Conservation (phyloP, 1,139 yeast species). For the Geotrichum reessii region DNA sequence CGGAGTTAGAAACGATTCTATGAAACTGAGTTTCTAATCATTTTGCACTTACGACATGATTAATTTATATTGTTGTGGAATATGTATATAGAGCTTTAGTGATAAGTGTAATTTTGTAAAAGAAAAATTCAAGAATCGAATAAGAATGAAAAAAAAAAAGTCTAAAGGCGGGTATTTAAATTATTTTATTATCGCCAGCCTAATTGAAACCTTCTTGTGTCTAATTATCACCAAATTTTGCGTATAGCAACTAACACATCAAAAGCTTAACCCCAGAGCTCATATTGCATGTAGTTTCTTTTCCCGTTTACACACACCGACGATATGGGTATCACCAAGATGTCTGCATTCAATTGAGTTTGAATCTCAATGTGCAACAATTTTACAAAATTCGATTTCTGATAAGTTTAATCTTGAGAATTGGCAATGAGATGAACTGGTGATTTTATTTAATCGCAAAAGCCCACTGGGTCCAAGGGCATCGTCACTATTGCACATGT, state of each 20-base stretch:
- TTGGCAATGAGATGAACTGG: too few species aligned
- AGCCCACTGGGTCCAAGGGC: too few species aligned
- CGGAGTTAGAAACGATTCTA: background rate
- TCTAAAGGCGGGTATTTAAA: background rate
- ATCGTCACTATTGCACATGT: too few species aligned
- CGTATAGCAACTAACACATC: background rate
- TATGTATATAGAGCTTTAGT: background rate
- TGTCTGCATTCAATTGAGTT: background rate
- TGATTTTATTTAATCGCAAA: too few species aligned
- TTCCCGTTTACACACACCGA: background rate
- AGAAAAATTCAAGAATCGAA: background rate
- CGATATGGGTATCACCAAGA: background rate
- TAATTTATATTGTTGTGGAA: background rate
- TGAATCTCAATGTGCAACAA: background rate
- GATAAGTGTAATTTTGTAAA: background rate
- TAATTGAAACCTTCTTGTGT: background rate
- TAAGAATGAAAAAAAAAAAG: background rate
- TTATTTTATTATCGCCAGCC: background rate
- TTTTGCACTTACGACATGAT: conserved; percentile 7
- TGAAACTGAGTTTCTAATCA: background rate
- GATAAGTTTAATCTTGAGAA: too few species aligned
- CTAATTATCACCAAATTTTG: background rate
- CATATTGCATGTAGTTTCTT: background rate
- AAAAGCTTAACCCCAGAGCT: background rate
- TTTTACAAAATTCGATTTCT: too few species aligned